Evolutionary conservation across 129 eudicot species (phyloP).

Genomic region (Centella asiatica): DNA sequence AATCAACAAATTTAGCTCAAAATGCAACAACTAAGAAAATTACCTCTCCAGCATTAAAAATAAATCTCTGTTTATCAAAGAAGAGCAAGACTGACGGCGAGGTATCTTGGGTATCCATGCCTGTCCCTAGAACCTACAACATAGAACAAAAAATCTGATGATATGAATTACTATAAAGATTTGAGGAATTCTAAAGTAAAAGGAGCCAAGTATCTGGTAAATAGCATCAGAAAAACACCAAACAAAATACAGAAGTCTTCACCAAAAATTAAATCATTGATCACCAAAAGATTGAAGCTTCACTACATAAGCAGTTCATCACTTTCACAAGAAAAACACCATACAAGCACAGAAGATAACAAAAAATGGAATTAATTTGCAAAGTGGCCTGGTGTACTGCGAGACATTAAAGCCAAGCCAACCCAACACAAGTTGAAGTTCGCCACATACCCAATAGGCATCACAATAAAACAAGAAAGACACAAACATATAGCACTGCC

Average conservation of each 20-base stretch:
- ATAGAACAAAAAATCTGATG: neutral
- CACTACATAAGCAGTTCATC: neutral
- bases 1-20: neutral
- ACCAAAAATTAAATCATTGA: too few relatives aligned
- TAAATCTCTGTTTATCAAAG: constrained; percentile 81
- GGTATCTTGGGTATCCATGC: constrained; percentile 99
- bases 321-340: neutral
- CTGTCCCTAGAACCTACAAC: constrained; percentile 79
- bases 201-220: too few relatives aligned
- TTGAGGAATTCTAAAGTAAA: too few relatives aligned
- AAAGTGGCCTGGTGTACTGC: too few relatives aligned
- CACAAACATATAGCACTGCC: neutral
- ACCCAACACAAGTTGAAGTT: neutral
- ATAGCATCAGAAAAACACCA: too few relatives aligned
- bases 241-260: too few relatives aligned
- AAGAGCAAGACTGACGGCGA: constrained; percentile 83
- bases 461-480: neutral
- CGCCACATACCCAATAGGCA: neutral
- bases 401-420: neutral
- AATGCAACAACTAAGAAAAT: constrained; percentile 14
- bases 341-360: too few relatives aligned
- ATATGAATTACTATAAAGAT: neutral
- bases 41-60: constrained; percentile 98
- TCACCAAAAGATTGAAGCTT: too few relatives aligned
- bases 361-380: too few relatives aligned